Evolutionary conservation across 1,284 basidiomycete genomes (phyloP).

Genomic region (Inonotus hispidus): DNA sequence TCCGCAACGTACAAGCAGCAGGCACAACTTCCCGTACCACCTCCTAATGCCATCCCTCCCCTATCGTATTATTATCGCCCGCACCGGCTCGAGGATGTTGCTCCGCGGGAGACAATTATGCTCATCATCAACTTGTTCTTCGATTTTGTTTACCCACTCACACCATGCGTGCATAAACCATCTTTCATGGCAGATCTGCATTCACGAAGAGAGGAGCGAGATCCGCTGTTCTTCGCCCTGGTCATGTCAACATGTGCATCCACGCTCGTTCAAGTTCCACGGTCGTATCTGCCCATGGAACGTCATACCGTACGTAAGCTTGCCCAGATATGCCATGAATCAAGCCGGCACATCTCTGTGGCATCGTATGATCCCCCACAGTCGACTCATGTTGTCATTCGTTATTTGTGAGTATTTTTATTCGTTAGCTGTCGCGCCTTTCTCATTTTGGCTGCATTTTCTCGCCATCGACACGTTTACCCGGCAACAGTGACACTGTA

Average conservation of each 20-base stretch:
- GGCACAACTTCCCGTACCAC: constrained; percentile 42
- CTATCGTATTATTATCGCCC: constrained; percentile 66
- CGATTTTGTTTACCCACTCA: constrained; percentile 83
- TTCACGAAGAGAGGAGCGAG: constrained; percentile 68
- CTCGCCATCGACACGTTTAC: not conserved
- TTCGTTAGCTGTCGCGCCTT: not conserved
- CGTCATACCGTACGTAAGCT: constrained; percentile 70
- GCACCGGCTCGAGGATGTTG: constrained; percentile 67
- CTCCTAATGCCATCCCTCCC: constrained; percentile 54
- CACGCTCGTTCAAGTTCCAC: constrained; percentile 77
- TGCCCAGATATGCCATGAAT: constrained; percentile 73
- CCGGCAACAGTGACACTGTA: constrained; percentile 56
- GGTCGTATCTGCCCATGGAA: constrained; percentile 78
- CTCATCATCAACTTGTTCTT: constrained; percentile 82
- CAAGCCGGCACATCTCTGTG: constrained; percentile 72
- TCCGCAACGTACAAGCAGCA: constrained; percentile 54
- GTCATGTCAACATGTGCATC: constrained; percentile 82
- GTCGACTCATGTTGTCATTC: constrained; percentile 74
- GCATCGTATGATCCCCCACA: constrained; percentile 78
- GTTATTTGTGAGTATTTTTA: constrained; percentile 64
- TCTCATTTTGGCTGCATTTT: constrained; percentile 14
- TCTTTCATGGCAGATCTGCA: constrained; percentile 84
- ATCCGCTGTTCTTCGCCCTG: constrained; percentile 82
- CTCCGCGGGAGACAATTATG: constrained; percentile 68
- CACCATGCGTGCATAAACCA: constrained; percentile 77